A percentile compares a stretch with the other conserved stretches of the same genome.
These are phyloP conservation scores for Suillus tomentosus DNA, from an alignment of 768 basidiomycete genomes.

Conservation along the genomic window DNA sequence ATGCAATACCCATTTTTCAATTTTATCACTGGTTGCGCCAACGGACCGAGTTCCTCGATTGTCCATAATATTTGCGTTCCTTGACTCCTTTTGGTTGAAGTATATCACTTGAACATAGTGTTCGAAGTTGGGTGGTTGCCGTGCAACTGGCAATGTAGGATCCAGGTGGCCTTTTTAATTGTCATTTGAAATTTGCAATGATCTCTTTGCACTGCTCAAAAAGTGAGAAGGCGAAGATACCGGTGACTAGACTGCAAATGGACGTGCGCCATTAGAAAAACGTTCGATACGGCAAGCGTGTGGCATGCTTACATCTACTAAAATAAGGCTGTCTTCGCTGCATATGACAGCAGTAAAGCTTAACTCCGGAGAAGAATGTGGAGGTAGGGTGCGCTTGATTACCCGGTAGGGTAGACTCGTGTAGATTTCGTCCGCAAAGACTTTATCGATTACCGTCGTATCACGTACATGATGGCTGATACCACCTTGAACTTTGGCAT, in stretches of 20 bases:
- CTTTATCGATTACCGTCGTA: conserved; percentile 27
- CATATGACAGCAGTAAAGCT: conserved; percentile 45
- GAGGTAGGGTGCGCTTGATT: conserved; percentile 26
- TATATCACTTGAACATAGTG: neutral
- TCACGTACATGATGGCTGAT: conserved; percentile 28
- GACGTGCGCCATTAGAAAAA: neutral
- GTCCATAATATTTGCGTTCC: neutral
- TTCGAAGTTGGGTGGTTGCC: neutral
- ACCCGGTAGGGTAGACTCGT: conserved; percentile 52
- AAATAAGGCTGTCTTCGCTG: conserved; percentile 56
- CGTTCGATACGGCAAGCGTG: neutral
- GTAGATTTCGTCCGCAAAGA: conserved; percentile 44
- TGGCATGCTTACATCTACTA: conserved; percentile 44
- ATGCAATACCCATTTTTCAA: neutral
- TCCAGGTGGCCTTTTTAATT: neutral
- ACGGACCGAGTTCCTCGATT: neutral
- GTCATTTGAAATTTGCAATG: neutral
- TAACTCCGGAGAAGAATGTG: conserved; percentile 13
- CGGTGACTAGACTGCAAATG: conserved; percentile 24
- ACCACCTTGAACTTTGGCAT: conserved; percentile 14
- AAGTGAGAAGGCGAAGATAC: conserved; percentile 32
- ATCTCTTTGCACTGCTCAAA: conserved; percentile 17
- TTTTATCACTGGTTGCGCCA: neutral
- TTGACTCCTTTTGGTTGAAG: neutral
- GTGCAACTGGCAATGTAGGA: neutral